These are phyloP conservation scores for Fusarium sterilihyphosum DNA, from an alignment of 2,329 filamentous ascomycete species.

Conservation along the genomic window DNA sequence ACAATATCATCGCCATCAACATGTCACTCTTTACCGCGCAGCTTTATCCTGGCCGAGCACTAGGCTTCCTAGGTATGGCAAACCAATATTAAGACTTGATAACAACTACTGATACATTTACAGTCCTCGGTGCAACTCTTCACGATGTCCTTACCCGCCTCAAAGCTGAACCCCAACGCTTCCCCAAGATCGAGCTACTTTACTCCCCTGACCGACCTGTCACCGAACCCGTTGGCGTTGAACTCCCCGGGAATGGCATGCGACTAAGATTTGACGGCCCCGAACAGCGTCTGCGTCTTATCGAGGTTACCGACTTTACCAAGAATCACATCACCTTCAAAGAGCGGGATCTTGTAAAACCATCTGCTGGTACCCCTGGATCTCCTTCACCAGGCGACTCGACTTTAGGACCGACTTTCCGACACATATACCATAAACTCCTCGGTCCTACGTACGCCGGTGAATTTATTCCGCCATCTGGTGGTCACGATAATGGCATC, in stretches of 20 bases:
- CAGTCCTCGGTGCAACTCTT: constrained; percentile 88
- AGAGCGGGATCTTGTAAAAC: constrained; percentile 79
- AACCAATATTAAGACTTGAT: background rate
- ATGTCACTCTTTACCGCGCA: constrained; percentile 67
- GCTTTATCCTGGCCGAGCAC: constrained; percentile 72
- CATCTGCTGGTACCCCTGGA: constrained; percentile 52
- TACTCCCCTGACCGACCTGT: constrained; percentile 83
- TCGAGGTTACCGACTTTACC: constrained; percentile 91
- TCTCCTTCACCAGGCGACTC: constrained; percentile 49
- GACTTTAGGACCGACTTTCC: constrained; percentile 75
- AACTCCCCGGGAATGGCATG: constrained; percentile 85
- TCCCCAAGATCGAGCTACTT: constrained; percentile 83
- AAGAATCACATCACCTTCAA: constrained; percentile 86
- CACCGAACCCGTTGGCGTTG: constrained; percentile 76
- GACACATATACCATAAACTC: constrained; percentile 91
- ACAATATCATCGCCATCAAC: constrained; percentile 9
- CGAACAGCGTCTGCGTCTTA: constrained; percentile 88
- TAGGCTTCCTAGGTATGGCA: constrained; percentile 67
- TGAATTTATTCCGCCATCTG: constrained; percentile 80
- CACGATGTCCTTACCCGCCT: constrained; percentile 89
- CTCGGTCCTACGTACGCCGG: constrained; percentile 94
- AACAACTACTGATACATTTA: background rate
- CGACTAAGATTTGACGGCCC: constrained; percentile 92
- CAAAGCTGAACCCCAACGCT: constrained; percentile 85
- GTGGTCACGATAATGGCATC: constrained; percentile 68